Base-by-base conservation (phyloP, 2,329 filamentous ascomycete genomes). In the Shiraia sp. region DNA sequence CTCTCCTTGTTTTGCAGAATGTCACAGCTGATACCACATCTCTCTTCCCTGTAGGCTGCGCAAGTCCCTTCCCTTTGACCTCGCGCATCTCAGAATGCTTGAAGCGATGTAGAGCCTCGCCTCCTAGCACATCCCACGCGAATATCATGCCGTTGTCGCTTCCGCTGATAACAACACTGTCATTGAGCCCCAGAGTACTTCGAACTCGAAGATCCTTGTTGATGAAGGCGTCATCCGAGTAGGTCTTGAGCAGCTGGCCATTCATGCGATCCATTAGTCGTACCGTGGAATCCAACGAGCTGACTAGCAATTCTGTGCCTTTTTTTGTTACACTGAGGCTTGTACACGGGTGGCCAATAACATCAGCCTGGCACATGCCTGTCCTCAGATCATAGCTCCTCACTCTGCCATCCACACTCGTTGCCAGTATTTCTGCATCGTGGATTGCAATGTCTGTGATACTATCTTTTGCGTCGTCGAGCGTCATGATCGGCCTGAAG, bases 71-170 rank as follows among this genome's bases (percentile, higher is more conserved):
- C 13, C 48, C 57, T 28, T 45, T 45, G 8, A 58, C 41, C 24
- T 61, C 63, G n/a, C 54, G 59, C 55, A 61, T 59, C 32, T 62
- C 55, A 3, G 61, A 63, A 45, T 78, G 75, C 25, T 65, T 70
- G 5, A 96, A 70, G 51, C 75, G 81, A 23, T 86, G 81, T 43
- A 82, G 75, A 36, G 87, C 65, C 40, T 83, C 80, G 1, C 89
- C 91, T 5, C 79, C 86, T 40, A 96, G 66, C 14, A 95, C 73
- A 71, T 96, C 90, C 92, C 92, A 97, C 1, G 83, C 88, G 74
- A 85, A 85, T 6, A 90, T 70, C 58, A 77, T 76, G 2, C 87
- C 87, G 47, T 86, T 75, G 69, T 96, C 91, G 59, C 90, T 90
- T 6, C 92, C 92, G 36, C 83, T 87, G 3, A 96, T 60, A 1